Evolutionary conservation across 257 asterid species (phyloP).

Genomic region (Orobanche coerulescens): DNA sequence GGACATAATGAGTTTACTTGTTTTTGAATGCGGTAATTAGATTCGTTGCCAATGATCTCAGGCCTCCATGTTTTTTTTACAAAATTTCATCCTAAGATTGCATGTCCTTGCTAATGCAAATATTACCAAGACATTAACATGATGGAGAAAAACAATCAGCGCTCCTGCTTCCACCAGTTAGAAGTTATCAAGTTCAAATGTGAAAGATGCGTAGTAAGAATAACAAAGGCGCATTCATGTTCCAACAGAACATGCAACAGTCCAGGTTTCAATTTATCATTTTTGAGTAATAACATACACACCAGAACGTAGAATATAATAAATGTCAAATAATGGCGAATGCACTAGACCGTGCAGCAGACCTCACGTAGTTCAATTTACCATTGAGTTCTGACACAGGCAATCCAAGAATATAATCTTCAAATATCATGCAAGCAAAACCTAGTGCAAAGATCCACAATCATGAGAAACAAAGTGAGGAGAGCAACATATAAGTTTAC

Average conservation of each 20-base stretch:
- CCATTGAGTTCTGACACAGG: not conserved
- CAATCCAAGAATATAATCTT: not conserved
- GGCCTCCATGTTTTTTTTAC: not conserved
- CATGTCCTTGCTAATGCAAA: not conserved
- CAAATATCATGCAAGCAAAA: conserved; percentile 1
- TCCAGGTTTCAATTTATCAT: not conserved
- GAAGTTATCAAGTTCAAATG: not conserved
- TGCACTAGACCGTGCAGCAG: conserved; percentile 9
- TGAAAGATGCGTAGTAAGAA: not conserved
- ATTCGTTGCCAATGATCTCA: not conserved
- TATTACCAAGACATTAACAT: not conserved
- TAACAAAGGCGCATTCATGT: conserved; percentile 2
- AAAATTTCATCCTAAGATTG: not conserved
- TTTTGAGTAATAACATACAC: not conserved
- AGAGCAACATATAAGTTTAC: conserved; percentile 33
- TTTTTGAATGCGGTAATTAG: too few relatives aligned
- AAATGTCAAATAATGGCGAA: not conserved
- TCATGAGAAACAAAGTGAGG: conserved; percentile 7
- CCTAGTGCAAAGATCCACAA: not conserved
- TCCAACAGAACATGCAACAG: conserved; percentile 3
- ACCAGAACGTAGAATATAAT: not conserved
- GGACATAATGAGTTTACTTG: too few relatives aligned
- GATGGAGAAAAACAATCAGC: not conserved
- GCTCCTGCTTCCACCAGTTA: not conserved
- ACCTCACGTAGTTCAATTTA: not conserved